phyloP scores from a whole-genome alignment of 805 yeast genomes.

The Wickerhamiella hasegawae region DNA sequence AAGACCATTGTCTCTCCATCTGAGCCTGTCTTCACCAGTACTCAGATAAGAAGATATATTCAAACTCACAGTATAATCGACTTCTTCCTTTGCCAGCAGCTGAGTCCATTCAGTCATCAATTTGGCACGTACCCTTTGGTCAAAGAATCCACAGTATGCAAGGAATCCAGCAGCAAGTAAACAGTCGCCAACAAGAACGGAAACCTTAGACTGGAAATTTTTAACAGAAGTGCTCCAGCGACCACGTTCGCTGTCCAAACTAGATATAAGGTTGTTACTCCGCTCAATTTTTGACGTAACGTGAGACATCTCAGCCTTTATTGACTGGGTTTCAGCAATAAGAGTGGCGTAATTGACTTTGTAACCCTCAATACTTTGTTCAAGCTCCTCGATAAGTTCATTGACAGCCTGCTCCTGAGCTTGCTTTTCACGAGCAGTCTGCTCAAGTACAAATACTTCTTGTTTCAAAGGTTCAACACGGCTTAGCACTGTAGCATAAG shows the following conservation, averaged over 20 bases:
- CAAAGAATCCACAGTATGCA: constrained; percentile 43
- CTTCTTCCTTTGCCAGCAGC: constrained; percentile 15
- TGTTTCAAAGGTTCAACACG: constrained; percentile 55
- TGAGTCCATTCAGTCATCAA: constrained; percentile 25
- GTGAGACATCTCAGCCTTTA: constrained; percentile 50
- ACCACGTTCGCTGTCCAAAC: constrained; percentile 45
- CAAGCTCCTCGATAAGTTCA: constrained; percentile 65
- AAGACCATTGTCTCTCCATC: constrained; percentile 40
- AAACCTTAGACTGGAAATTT: constrained; percentile 31
- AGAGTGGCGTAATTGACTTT: constrained; percentile 52
- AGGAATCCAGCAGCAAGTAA: constrained; percentile 45
- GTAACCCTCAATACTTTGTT: constrained; percentile 48
- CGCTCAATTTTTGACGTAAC: constrained; percentile 48
- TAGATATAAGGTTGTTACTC: constrained; percentile 45
- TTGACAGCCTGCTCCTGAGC: constrained; percentile 61
- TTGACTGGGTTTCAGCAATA: constrained; percentile 64
- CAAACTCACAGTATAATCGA: constrained; percentile 24
- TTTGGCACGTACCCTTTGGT: constrained; percentile 30
- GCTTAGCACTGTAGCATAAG: constrained; percentile 55
- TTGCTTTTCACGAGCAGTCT: constrained; percentile 41
- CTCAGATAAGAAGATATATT: constrained; percentile 17
- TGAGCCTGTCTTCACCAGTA: constrained; percentile 25
- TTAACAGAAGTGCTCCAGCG: constrained; percentile 59
- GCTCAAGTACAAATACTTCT: constrained; percentile 48
- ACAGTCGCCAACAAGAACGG: constrained; percentile 45